phyloP scores from a whole-genome alignment of 2,329 filamentous ascomycete species.

The Microsporum canis region DNA sequence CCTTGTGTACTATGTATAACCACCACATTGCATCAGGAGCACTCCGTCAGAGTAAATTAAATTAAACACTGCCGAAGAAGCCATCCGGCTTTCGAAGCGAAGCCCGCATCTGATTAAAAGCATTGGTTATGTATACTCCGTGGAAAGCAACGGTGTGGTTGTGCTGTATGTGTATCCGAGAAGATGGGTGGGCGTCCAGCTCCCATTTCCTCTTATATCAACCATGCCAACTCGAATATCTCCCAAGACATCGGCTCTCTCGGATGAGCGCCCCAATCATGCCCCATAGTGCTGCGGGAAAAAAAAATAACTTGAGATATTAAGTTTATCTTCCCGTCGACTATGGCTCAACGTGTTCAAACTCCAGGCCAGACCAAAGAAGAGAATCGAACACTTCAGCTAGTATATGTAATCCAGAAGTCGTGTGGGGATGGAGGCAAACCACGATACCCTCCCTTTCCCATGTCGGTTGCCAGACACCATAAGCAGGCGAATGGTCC shows the following conservation, averaged over 20 bases:
- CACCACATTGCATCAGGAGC: background rate
- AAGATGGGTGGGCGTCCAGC: background rate
- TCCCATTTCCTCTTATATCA: background rate
- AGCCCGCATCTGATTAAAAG: background rate
- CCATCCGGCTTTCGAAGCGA: background rate
- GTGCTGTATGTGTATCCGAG: background rate
- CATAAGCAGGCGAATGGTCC: background rate
- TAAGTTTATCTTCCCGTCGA: background rate
- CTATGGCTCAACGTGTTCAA: background rate
- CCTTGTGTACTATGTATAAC: background rate
- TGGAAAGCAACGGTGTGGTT: background rate
- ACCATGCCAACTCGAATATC: background rate
- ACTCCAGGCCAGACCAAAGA: background rate
- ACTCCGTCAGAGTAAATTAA: background rate
- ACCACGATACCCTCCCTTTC: background rate
- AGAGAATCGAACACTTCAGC: background rate
- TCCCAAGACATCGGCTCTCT: background rate
- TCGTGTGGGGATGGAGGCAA: background rate
- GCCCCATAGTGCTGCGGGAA: background rate
- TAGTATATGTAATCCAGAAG: background rate
- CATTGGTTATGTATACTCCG: background rate
- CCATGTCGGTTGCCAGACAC: background rate
- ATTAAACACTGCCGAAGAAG: background rate
- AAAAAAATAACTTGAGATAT: background rate
- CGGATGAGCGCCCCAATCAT: background rate